Evolutionary conservation across 2,329 filamentous ascomycete genomes (phyloP), one percentile per base, ranked within the genome.

Genomic region (Stagonosporopsis cucurbitacearum): DNA sequence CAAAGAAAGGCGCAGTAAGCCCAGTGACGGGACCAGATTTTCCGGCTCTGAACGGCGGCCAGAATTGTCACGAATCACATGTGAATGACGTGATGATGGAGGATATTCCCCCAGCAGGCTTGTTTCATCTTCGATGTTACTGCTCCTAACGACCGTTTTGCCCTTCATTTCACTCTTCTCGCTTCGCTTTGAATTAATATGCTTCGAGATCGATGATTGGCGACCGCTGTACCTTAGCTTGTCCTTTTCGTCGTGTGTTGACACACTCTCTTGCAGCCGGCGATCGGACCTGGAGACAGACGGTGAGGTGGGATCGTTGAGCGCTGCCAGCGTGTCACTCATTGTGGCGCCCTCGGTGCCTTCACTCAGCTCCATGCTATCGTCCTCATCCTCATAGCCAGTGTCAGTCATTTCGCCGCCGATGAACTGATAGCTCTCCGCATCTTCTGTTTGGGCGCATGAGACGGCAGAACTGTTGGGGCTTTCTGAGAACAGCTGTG

Each of bases 311-410:
- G 17, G n/a, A n/a, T 43, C 26, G 7, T n/a, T 23, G 12, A 43
- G 20, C 19, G 23, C n/a, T 12, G 5, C 19, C 4, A 35, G 9
- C 4, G 22, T 17, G 12, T 37, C 20, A n/a, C 17, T 12, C 13
- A 17, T 23, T 8, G 19, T 39, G 11, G n/a, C 6, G 11, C 3
- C 23, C 4, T 40, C 4, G 20, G 13, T 20, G 25, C 40, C 50
- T 20, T 66, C 57, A 26, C 57, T 65, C 20, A 59, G 13, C 32
- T 63, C 58, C 63, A 64, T 63, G 28, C 58, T 63, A 12, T 57
- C 56, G 22, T 64, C 50, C n/a, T 64, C 58, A 12, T 65, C 64
- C 39, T 58, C 55, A 23, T 67, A 65, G 1, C 60, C 62, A 5
- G 47, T 19, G 25, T 47, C 50, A 2, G 57, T 40, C 17, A 19